A percentile compares a stretch with the other conserved stretches of the same genome.
Conservation (phyloP, 306 rosid genomes). For the Gynostemma pentaphyllum region DNA sequence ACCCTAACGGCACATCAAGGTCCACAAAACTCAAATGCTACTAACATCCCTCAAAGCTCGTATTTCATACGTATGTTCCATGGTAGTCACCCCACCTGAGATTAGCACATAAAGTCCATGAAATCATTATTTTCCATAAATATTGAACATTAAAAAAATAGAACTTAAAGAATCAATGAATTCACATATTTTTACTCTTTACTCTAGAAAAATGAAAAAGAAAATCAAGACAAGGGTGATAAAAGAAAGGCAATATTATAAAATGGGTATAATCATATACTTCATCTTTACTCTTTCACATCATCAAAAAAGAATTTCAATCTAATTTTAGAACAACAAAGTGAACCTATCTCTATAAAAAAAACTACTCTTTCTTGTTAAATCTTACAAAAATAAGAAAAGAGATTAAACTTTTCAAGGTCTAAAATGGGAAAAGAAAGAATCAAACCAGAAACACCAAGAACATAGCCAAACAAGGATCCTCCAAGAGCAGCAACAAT, state of each 20-base stretch:
- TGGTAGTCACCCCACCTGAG: slow-evolving; percentile 86
- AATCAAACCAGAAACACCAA: slow-evolving; percentile 77
- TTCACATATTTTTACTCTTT: background rate
- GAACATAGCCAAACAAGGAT: slow-evolving; percentile 80
- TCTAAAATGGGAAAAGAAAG: background rate
- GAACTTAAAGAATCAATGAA: too few species aligned
- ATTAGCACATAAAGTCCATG: background rate
- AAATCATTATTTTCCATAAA: background rate
- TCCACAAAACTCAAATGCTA: too few species aligned
- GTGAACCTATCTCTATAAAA: background rate
- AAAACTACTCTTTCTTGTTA: background rate
- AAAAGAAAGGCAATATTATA: background rate
- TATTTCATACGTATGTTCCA: too few species aligned
- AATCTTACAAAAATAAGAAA: background rate
- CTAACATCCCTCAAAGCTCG: too few species aligned
- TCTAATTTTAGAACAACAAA: background rate
- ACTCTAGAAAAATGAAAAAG: too few species aligned
- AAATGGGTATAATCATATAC: background rate
- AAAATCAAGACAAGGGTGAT: too few species aligned
- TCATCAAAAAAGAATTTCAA: background rate
- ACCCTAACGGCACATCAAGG: too few species aligned
- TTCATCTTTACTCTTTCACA: background rate
- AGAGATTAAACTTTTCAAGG: background rate
- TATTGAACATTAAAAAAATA: too few species aligned
- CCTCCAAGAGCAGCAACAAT: slow-evolving; percentile 90